phyloP scores from a whole-genome alignment of 225 moss, liverwort and hornwort genomes.

The Pseudoscleropodium purum region DNA sequence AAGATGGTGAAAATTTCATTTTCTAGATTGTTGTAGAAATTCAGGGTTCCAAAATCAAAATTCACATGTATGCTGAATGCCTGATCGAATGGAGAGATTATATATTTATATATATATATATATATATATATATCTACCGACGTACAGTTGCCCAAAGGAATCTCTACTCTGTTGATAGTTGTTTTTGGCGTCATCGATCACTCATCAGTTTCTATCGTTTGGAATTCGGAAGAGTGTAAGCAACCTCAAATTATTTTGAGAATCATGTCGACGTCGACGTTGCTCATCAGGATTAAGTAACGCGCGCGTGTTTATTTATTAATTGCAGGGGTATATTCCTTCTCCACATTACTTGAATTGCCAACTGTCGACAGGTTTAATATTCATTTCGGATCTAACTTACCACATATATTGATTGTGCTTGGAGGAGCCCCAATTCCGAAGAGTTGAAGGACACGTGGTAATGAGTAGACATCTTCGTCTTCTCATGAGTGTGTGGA shows the following conservation, averaged over 20 bases:
- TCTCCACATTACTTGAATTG: no score
- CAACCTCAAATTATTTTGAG: neutral
- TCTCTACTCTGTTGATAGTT: neutral
- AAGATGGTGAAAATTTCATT: neutral
- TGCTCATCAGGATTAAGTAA: neutral
- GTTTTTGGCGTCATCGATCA: no score
- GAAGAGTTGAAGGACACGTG: neutral
- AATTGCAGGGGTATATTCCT: no score
- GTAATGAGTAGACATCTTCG: neutral
- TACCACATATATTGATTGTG: neutral
- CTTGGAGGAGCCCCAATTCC: neutral
- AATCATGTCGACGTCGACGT: neutral
- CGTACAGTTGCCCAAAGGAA: neutral
- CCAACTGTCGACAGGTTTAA: neutral
- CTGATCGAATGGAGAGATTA: neutral
- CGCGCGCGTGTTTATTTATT: neutral
- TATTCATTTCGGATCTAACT: neutral
- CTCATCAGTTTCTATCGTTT: neutral
- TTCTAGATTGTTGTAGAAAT: neutral
- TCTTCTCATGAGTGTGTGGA: neutral
- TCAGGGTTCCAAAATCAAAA: neutral
- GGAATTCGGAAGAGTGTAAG: neutral
- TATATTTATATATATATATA: no score
- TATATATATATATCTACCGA: no score
- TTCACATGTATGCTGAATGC: neutral